These are phyloP conservation scores for Epichloe coenophiala DNA, from an alignment of 2,329 filamentous ascomycete species.

Conservation along the genomic window DNA sequence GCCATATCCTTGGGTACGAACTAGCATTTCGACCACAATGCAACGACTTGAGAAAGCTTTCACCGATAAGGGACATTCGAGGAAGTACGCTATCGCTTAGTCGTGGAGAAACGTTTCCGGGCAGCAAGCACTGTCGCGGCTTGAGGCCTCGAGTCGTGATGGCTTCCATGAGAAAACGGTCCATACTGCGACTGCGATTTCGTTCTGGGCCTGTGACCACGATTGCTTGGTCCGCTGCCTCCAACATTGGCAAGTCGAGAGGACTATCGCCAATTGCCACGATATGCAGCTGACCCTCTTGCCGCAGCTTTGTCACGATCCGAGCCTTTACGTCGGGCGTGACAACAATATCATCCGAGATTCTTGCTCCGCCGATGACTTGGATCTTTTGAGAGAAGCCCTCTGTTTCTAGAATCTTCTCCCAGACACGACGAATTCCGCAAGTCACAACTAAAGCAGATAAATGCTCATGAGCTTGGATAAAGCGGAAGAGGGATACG, in stretches of 20 bases:
- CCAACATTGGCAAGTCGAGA: constrained; percentile 44
- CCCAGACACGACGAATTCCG: constrained; percentile 40
- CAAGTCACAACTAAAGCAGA: constrained; percentile 39
- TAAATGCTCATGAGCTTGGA: constrained; percentile 21
- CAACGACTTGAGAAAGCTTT: constrained; percentile 10
- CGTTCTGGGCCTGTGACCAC: constrained; percentile 38
- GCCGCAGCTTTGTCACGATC: constrained; percentile 28
- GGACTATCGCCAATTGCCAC: constrained; percentile 48
- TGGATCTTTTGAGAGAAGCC: constrained; percentile 27
- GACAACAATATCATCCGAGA: constrained; percentile 35
- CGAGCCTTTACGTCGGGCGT: constrained; percentile 34
- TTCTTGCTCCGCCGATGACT: constrained; percentile 38
- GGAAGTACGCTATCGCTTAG: constrained; percentile 31
- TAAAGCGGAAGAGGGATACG: constrained; percentile 24
- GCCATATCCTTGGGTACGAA: constrained; percentile 13
- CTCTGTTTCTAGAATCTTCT: constrained; percentile 32
- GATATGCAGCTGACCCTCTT: constrained; percentile 28
- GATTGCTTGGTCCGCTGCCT: constrained; percentile 35
- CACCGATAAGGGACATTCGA: constrained; percentile 18
- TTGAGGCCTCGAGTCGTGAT: constrained; percentile 26
- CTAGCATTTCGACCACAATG: background rate
- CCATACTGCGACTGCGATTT: constrained; percentile 38
- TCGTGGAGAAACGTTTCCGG: constrained; percentile 23
- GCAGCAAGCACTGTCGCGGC: constrained; percentile 34
- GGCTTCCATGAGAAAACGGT: constrained; percentile 25